A percentile compares a stretch with the other conserved stretches of the same genome.
Conservation (phyloP, 139 green algal species). For the Haematococcus lacustris region DNA sequence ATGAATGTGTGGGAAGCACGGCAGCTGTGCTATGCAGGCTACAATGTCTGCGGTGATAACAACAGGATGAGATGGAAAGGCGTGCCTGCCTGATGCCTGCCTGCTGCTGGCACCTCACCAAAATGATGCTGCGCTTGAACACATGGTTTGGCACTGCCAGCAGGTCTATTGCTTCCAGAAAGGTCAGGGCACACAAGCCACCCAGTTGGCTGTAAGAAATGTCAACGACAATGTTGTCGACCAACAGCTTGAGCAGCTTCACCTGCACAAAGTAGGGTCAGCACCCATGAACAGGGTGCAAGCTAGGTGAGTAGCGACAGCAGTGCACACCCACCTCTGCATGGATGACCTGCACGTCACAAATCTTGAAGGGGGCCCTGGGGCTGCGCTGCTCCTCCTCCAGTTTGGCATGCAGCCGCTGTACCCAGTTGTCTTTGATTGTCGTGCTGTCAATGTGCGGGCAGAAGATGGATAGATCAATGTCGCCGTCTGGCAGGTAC, state of each 20-base stretch:
- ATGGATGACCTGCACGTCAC: constrained; percentile 78
- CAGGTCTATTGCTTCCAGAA: constrained; percentile 82
- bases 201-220: constrained; percentile 90
- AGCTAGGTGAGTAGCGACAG: neutral
- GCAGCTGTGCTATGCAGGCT: too few relatives aligned
- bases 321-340: constrained; percentile 77
- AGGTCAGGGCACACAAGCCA: constrained; percentile 85
- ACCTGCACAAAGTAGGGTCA: constrained; percentile 42
- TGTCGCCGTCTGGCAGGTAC: constrained; percentile 94
- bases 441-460: constrained; percentile 11
- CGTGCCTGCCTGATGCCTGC: too few relatives aligned
- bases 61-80: too few relatives aligned
- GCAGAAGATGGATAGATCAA: constrained; percentile 86
- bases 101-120: constrained; percentile 47
- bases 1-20: too few relatives aligned
- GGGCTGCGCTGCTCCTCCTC: constrained; percentile 59
- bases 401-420: constrained; percentile 48
- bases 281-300: too few relatives aligned
- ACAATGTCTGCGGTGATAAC: too few relatives aligned
- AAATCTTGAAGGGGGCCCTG: constrained; percentile 54
- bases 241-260: constrained; percentile 91
- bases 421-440: constrained; percentile 60
- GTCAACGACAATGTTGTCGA: constrained; percentile 95
- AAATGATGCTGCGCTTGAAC: constrained; percentile 92
- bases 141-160: constrained; percentile 57